Conservation (phyloP, 2,329 filamentous ascomycete species). For the Pseudogymnoascus sp. region DNA sequence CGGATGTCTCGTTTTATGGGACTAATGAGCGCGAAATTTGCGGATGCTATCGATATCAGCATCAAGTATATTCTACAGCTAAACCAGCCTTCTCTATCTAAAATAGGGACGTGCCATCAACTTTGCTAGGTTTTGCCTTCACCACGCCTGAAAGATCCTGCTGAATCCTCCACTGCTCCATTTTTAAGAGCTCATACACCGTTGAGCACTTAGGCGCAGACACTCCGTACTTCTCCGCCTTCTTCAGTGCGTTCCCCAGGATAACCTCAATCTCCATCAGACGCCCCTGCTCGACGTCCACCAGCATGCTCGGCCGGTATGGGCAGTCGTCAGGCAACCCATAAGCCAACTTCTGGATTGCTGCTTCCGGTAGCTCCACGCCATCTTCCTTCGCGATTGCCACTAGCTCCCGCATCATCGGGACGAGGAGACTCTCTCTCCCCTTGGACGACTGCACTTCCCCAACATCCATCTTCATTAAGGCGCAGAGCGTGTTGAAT, state of each 20-base stretch:
- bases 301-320: constrained; percentile 40
- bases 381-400: constrained; percentile 22
- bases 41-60: background rate
- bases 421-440: constrained; percentile 25
- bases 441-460: constrained; percentile 22
- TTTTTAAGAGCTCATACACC: constrained; percentile 49
- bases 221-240: constrained; percentile 44
- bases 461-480: constrained; percentile 21
- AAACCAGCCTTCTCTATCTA: background rate
- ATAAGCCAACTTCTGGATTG: constrained; percentile 15
- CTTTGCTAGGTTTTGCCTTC: background rate
- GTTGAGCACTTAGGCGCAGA: constrained; percentile 50
- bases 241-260: constrained; percentile 47
- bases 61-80: background rate
- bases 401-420: constrained; percentile 27
- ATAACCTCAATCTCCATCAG: constrained; percentile 53
- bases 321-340: constrained; percentile 1
- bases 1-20: background rate
- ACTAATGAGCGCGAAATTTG: background rate
- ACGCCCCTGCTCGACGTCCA: constrained; percentile 48
- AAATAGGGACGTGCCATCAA: constrained; percentile 3
- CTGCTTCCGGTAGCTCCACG: constrained; percentile 20
- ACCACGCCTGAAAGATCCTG: background rate
- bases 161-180: constrained; percentile 40
- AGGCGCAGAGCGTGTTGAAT: constrained; percentile 22